These are phyloP conservation scores for Xylariales sp. DNA, from an alignment of 2,329 filamentous ascomycete species.

Conservation along the genomic window DNA sequence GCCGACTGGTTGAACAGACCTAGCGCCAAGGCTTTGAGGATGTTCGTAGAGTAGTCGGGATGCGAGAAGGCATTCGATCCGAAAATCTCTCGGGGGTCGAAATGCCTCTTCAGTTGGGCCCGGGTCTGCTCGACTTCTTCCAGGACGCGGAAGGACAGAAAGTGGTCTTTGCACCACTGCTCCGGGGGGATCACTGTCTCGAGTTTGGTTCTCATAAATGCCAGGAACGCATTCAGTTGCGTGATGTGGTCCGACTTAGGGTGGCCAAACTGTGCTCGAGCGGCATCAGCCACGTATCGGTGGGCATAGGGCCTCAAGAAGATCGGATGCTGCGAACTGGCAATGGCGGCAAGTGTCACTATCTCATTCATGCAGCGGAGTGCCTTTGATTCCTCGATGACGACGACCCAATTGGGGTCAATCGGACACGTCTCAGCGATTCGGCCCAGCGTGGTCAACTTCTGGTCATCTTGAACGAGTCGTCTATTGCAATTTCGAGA, in stretches of 20 bases:
- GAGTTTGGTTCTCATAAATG: neutral
- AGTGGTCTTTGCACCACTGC: no score
- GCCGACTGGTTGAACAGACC: neutral
- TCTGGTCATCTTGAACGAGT: neutral
- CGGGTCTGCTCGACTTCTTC: no score
- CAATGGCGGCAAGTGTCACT: neutral
- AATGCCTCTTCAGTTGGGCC: no score
- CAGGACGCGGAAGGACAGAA: no score
- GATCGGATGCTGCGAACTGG: neutral
- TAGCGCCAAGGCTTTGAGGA: neutral
- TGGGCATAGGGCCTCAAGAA: neutral
- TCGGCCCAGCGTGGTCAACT: neutral
- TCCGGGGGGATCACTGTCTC: no score
- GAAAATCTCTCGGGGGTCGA: neutral
- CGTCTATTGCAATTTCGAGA: neutral
- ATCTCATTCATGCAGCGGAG: neutral
- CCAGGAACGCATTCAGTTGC: neutral
- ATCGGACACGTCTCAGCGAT: neutral
- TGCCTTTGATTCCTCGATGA: neutral
- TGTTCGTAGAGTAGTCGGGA: neutral
- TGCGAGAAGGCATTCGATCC: neutral
- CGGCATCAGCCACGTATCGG: neutral
- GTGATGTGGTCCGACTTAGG: slow-evolving; percentile 1
- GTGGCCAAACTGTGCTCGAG: neutral
- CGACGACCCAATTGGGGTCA: neutral